Percentiles rank a stretch among this genome's conserved stretches.
Conservation (phyloP, 805 yeast species). For the Yarrowia sp. region DNA sequence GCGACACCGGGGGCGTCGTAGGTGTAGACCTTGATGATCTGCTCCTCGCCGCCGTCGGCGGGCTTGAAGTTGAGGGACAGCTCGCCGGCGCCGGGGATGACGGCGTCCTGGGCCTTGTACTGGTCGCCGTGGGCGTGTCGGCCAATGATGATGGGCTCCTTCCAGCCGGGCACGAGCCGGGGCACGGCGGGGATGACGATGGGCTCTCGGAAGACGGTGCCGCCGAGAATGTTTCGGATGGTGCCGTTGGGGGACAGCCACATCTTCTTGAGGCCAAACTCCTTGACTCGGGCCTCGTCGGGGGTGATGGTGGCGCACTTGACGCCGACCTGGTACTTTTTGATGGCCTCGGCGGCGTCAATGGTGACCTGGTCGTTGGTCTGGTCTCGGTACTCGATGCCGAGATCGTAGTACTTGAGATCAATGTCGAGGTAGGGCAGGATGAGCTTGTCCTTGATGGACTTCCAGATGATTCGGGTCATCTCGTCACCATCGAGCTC, state of each 20-base stretch:
- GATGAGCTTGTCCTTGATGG: constrained; percentile 84
- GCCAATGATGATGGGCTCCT: constrained; percentile 93
- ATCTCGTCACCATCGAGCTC: constrained; percentile 98
- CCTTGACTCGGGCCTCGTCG: constrained; percentile 87
- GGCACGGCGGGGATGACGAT: constrained; percentile 90
- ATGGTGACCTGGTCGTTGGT: constrained; percentile 88
- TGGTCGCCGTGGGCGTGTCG: constrained; percentile 98
- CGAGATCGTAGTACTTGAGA: constrained; percentile 88
- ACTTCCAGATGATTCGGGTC: constrained; percentile 95
- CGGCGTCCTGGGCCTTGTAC: constrained; percentile 88
- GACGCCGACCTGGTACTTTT: constrained; percentile 89
- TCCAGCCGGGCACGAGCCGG: constrained; percentile 89
- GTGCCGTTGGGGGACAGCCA: constrained; percentile 98
- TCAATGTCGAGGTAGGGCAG: constrained; percentile 86
- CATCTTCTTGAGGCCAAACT: constrained; percentile 90
- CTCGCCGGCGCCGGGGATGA: constrained; percentile 80
- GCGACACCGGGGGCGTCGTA: constrained; percentile 82
- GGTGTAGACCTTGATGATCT: constrained; percentile 65
- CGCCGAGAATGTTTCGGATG: constrained; percentile 92
- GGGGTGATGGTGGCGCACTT: constrained; percentile 99
- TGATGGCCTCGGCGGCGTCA: constrained; percentile 89
- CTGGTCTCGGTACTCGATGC: constrained; percentile 83
- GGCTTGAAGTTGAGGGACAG: constrained; percentile 81
- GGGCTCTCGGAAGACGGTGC: constrained; percentile 97
- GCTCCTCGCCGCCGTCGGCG: constrained; percentile 62